Evolutionary conservation across 352 stramenopile genomes (phyloP), one percentile per base, ranked within the genome.

Genomic region (Phytophthora melonis): DNA sequence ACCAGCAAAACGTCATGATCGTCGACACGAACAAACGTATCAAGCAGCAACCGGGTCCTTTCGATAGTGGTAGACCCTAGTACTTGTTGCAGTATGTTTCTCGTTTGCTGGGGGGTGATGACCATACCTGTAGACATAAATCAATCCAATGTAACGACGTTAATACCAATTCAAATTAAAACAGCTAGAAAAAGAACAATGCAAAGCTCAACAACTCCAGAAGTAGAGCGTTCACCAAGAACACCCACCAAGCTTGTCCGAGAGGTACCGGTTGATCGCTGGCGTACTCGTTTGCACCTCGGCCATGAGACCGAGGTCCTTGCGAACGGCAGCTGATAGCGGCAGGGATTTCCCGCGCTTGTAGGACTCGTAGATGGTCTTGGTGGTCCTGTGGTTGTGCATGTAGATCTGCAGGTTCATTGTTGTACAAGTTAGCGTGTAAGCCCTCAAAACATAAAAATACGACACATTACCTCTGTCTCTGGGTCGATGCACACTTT

Each of bases 181-280:
- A n/a, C n/a, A n/a, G n/a, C n/a, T n/a, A n/a, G n/a, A n/a, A n/a
- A n/a, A n/a, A n/a, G n/a, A n/a, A n/a, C n/a, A n/a, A n/a, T n/a
- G n/a, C n/a, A n/a, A n/a, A n/a, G n/a, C n/a, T n/a, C 39, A 49
- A 49, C 41, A 49, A 49, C 41, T 49, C 41, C 41, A n/a, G 41
- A 49, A 19, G 13, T 49, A 7, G 41, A 19, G 41, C 41, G 16
- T 49, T 49, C 41, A 49, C 41, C 41, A 49, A 5, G 13, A n/a
- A n/a, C 41, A 49, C 41, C 16, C 16, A 49, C 41, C 41, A 21
- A 21, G 41, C 41, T 49, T 49, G 41, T 21, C 41, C 14, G 16
- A 49, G 41, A 49, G 41, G 41, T 49, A 49, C 16, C 41, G 41
- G 41, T n/a, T 49, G 41, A 49, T 49, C 8, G 41, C 18, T 16